Evolutionary conservation across 495 filamentous ascomycete species (phyloP).

Genomic region (Thermothielavioides terrestris): DNA sequence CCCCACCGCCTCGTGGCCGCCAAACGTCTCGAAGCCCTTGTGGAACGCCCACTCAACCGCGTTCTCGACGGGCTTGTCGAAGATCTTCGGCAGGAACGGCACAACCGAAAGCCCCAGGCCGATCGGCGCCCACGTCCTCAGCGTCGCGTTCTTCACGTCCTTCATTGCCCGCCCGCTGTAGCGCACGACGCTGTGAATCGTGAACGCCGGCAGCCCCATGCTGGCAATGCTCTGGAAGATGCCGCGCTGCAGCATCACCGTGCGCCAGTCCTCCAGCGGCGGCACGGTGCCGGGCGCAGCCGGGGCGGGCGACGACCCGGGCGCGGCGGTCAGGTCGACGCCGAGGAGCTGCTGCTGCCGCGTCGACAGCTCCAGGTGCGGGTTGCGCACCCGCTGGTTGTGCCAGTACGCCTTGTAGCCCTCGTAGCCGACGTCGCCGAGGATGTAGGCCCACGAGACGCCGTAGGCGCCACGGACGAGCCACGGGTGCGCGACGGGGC

Average conservation of each 20-base stretch:
- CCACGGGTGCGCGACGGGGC: conserved; percentile 79
- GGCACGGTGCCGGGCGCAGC: conserved; percentile 49
- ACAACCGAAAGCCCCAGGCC: conserved; percentile 84
- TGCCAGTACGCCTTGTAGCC: conserved; percentile 90
- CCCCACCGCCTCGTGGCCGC: conserved; percentile 52
- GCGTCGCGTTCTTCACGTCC: conserved; percentile 57
- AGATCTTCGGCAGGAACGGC: conserved; percentile 79
- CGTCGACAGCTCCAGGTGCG: conserved; percentile 35
- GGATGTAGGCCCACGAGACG: conserved; percentile 84
- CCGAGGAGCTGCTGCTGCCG: conserved; percentile 33
- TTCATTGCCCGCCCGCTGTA: conserved; percentile 81
- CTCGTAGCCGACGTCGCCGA: conserved; percentile 86
- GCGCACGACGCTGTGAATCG: conserved; percentile 83
- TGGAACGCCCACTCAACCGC: conserved; percentile 87
- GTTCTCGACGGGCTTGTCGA: conserved; percentile 88
- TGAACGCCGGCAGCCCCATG: conserved; percentile 93
- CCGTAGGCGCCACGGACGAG: conserved; percentile 78
- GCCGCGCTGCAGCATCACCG: conserved; percentile 82
- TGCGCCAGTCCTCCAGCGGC: conserved; percentile 79
- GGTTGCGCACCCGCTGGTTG: conserved; percentile 57
- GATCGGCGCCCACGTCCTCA: conserved; percentile 83
- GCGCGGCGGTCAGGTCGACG: conserved; percentile 8
- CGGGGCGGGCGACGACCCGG: conserved; percentile 1
- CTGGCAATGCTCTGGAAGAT: conserved; percentile 84
- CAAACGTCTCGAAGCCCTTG: conserved; percentile 59